Base-by-base conservation (phyloP, 345 rosid genomes). In the Populus pruinosa region DNA sequence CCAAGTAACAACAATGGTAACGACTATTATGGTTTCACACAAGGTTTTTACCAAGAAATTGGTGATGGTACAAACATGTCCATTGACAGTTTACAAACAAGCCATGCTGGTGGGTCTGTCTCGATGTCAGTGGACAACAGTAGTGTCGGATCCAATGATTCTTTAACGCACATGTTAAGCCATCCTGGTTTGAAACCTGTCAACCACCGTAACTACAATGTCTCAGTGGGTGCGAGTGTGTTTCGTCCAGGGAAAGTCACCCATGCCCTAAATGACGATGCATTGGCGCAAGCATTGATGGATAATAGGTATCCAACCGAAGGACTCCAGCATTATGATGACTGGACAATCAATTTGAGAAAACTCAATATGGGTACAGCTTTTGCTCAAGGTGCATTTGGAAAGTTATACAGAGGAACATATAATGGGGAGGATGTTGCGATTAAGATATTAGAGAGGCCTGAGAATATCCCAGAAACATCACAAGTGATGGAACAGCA, bases 361-460 rank as follows among this genome's bases (percentile, higher is more conserved):
- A 90, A 83, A 63, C 93, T 90, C 67, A 85, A 81, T 62, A 90
- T 88, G 89, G 93, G 93, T n/a, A 82, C 87, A 21, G 88, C 93
- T 75, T 90, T 90, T 87, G 93, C 93, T 5, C 91, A 90, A 83
- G 93, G 91, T 36, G 91, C 93, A 50, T 90, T 88, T 85, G 93
- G 93, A 47, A 90, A 88, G 80, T 78, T 90, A 35, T 90, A 90
- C 50, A 79, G 86, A 79, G 83, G 83, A 27, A 80, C 77, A 29
- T 80, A 80, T 44, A 80, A 71, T 43, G 79, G 83, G 47, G 83
- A 80, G 68, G 79, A 80, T 55, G 79, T 80, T 76, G 83, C 83
- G 16, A 71, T 80, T 38, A 80, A 80, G 79, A 75, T 80, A 50
- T 71, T 80, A 68, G 83, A 80, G 83, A 80, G 83, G 62, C 83